These are phyloP conservation scores for Talaromyces stipitatus DNA, from an alignment of 495 filamentous ascomycete genomes.

Conservation along the genomic window DNA sequence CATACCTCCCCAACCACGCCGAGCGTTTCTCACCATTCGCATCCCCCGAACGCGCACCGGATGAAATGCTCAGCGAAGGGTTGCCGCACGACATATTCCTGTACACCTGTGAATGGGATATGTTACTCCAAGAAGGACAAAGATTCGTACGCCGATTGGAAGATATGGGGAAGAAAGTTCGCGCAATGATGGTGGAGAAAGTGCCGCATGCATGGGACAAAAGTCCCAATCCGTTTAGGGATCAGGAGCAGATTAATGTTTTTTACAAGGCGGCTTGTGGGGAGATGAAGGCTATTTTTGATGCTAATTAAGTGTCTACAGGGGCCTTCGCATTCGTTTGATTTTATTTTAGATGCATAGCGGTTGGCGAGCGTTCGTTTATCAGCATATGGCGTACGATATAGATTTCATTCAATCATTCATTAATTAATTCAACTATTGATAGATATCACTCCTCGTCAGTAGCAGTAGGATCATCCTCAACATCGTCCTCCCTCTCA, in stretches of 20 bases:
- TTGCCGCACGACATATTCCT: conserved; percentile 62
- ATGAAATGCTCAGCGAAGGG: conserved; percentile 37
- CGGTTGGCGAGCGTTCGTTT: too few relatives aligned
- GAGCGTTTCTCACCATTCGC: conserved; percentile 52
- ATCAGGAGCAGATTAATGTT: conserved; percentile 31
- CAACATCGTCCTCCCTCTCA: conserved; percentile 18
- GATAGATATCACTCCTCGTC: conserved; percentile 33
- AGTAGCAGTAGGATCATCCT: conserved; percentile 28
- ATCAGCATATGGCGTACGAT: too few relatives aligned
- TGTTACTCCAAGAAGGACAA: conserved; percentile 73
- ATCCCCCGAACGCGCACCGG: conserved; percentile 53
- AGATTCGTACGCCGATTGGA: conserved; percentile 56
- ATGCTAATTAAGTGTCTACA: too few relatives aligned
- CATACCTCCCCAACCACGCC: conserved; percentile 56
- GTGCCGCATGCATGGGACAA: conserved; percentile 86
- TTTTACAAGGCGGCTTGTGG: conserved; percentile 38
- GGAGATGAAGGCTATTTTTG: conserved; percentile 37
- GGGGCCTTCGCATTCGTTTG: too few relatives aligned
- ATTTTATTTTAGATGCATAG: background rate
- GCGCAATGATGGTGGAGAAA: conserved; percentile 62
- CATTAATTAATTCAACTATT: too few relatives aligned
- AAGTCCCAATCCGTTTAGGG: conserved; percentile 66
- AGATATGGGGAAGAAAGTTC: conserved; percentile 57
- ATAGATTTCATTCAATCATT: too few relatives aligned
- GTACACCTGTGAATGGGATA: conserved; percentile 86